These are phyloP conservation scores for Arctium minus DNA, from an alignment of 129 eudicot species.

Conservation along the genomic window DNA sequence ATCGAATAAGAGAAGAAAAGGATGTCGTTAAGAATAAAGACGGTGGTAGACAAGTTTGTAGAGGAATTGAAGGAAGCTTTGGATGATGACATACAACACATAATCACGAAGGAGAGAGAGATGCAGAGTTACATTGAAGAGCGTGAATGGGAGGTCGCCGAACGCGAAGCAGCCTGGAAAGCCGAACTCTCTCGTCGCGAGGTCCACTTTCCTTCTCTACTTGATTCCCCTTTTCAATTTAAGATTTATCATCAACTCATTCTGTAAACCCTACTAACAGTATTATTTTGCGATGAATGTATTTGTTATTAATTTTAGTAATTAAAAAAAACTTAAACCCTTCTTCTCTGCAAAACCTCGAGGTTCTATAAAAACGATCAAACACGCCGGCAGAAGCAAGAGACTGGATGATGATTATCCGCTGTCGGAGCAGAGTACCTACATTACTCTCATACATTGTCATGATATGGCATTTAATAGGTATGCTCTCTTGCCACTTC, in stretches of 20 bases:
- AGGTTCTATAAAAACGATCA: background rate
- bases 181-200: conserved; percentile 98
- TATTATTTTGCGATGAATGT: too few species aligned
- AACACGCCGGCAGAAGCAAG: background rate
- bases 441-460: too few species aligned
- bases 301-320: too few species aligned
- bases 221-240: background rate
- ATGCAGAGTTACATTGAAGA: conserved; percentile 97
- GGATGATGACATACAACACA: conserved; percentile 87
- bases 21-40: conserved; percentile 61
- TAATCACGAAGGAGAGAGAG: conserved; percentile 97
- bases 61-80: conserved; percentile 90
- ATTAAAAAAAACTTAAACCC: too few species aligned
- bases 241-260: too few species aligned
- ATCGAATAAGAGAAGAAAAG: background rate
- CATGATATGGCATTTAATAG: too few species aligned
- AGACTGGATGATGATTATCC: conserved; percentile 4
- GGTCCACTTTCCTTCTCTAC: conserved; percentile 45
- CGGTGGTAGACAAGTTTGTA: conserved; percentile 65
- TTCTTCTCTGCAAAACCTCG: background rate
- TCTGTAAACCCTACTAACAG: too few species aligned
- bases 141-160: conserved; percentile 95
- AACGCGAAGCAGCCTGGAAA: conserved; percentile 99
- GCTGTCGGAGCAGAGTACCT: conserved; percentile 24
- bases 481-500: too few species aligned